Conservation (phyloP, 164 flowering plant genomes). For the Vitis rotundifolia region DNA sequence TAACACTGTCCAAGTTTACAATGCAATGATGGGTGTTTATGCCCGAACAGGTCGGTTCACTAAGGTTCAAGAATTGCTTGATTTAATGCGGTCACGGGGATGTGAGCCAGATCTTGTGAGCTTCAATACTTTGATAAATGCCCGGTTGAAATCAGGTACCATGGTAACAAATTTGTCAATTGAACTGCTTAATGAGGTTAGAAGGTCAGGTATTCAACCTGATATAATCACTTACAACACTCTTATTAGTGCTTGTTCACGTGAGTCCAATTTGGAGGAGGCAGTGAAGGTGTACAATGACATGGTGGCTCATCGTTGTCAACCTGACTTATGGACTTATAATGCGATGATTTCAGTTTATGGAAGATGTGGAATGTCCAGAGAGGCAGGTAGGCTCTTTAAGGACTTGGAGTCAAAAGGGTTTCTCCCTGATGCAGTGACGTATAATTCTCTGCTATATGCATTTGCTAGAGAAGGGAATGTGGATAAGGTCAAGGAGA, state of each 20-base stretch:
- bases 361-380: constrained; percentile 74
- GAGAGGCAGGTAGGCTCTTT: constrained; percentile 70
- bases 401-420: constrained; percentile 67
- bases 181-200: constrained; percentile 69
- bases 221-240: constrained; percentile 96
- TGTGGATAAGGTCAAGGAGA: constrained; percentile 60
- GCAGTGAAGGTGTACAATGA: constrained; percentile 67
- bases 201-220: constrained; percentile 70
- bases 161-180: constrained; percentile 54
- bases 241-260: constrained; percentile 86
- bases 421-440: constrained; percentile 86
- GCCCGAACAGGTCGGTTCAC: constrained; percentile 71
- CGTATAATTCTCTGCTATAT: constrained; percentile 85
- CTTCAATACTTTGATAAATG: constrained; percentile 91
- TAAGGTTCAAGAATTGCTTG: constrained; percentile 69
- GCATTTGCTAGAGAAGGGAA: constrained; percentile 91
- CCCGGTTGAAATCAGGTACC: constrained; percentile 61
- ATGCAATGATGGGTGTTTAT: constrained; percentile 97
- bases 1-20: constrained; percentile 77
- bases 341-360: constrained; percentile 96
- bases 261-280: constrained; percentile 73
- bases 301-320: constrained; percentile 59
- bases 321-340: constrained; percentile 96
- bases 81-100: constrained; percentile 70
- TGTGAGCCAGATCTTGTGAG: constrained; percentile 92